Conservation (phyloP, 768 basidiomycete species). For the Kwoniella dejecticola region DNA sequence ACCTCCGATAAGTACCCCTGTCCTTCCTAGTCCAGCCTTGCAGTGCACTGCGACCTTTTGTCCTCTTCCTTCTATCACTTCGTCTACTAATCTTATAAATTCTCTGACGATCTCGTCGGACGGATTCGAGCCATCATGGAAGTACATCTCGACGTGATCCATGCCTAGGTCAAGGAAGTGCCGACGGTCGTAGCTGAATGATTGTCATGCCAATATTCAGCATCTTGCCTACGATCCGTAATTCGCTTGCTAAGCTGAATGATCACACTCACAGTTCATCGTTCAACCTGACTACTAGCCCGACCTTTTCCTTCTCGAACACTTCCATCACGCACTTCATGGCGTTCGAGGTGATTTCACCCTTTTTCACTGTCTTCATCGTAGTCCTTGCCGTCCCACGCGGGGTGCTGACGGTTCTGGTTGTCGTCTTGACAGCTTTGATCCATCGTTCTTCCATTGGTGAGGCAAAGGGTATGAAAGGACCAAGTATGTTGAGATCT, state of each 20-base stretch:
- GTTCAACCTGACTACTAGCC: slow-evolving; percentile 89
- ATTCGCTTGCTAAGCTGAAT: slow-evolving; percentile 57
- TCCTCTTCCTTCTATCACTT: slow-evolving; percentile 67
- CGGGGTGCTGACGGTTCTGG: slow-evolving; percentile 8
- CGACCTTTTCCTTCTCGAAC: slow-evolving; percentile 82
- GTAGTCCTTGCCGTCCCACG: slow-evolving; percentile 58
- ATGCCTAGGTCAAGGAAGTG: slow-evolving; percentile 39
- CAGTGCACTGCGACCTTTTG: slow-evolving; percentile 82
- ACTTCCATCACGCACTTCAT: slow-evolving; percentile 91
- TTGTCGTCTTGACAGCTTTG: slow-evolving; percentile 15
- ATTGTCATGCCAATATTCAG: slow-evolving; percentile 1
- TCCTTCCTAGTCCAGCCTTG: slow-evolving; percentile 85
- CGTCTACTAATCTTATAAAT: slow-evolving; percentile 84
- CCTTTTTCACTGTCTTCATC: slow-evolving; percentile 59
- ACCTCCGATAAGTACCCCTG: slow-evolving; percentile 88
- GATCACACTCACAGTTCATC: slow-evolving; percentile 79
- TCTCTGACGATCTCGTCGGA: slow-evolving; percentile 90
- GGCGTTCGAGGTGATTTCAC: slow-evolving; percentile 60
- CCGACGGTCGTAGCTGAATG: slow-evolving; percentile 35
- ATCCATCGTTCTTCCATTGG: slow-evolving; percentile 72
- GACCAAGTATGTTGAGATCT: slow-evolving; percentile 46
- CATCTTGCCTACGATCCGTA: not conserved
- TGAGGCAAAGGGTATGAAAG: slow-evolving; percentile 79
- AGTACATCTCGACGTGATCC: slow-evolving; percentile 66
- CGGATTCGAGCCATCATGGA: slow-evolving; percentile 97